Evolutionary conservation across 1,139 yeast species (phyloP).

Genomic region (Debaryomyces udenii): DNA sequence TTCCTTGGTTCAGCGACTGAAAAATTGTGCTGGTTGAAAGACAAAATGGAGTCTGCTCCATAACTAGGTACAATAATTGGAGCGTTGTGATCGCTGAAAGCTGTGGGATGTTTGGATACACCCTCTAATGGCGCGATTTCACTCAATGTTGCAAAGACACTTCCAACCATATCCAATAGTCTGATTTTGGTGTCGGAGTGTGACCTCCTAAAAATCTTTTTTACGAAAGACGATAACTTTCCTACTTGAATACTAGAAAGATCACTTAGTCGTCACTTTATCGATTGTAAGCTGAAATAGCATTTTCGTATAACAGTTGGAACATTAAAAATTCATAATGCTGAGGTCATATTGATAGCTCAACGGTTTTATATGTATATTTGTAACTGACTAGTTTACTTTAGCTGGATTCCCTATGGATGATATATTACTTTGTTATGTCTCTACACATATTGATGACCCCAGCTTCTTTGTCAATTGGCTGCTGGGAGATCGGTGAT

Average conservation of each 20-base stretch:
- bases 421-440: too few species aligned
- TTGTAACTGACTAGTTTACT: too few species aligned
- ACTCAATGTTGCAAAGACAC: conserved; percentile 40
- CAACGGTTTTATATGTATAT: too few species aligned
- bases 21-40: conserved; percentile 49
- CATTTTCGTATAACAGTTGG: too few species aligned
- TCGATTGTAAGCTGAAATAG: background rate
- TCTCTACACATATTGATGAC: too few species aligned
- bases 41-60: conserved; percentile 57
- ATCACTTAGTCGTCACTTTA: background rate
- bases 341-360: too few species aligned
- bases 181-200: background rate
- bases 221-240: background rate
- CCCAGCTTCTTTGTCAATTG: too few species aligned
- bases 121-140: conserved; percentile 47
- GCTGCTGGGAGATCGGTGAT: too few species aligned
- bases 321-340: too few species aligned
- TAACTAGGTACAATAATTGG: conserved; percentile 52
- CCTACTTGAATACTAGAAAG: background rate
- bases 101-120: conserved; percentile 39
- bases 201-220: background rate
- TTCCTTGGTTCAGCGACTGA: conserved; percentile 62
- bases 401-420: too few species aligned
- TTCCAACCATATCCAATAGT: conserved; percentile 39
- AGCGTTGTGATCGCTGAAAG: conserved; percentile 41